These are phyloP conservation scores for Euphorbia lathyris DNA, from an alignment of 345 rosid species.

Conservation along the genomic window DNA sequence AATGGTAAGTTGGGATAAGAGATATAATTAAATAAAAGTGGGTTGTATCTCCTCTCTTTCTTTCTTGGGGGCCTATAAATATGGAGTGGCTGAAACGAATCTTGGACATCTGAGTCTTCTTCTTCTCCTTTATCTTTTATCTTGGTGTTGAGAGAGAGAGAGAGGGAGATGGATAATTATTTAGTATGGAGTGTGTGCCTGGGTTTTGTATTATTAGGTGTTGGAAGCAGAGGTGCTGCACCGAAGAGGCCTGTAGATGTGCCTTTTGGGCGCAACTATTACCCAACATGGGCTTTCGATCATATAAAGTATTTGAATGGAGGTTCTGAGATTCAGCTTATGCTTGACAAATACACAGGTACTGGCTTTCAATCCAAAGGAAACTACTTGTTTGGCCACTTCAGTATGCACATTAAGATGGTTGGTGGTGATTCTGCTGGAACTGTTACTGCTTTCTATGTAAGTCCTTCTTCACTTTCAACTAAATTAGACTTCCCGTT, in stretches of 20 bases:
- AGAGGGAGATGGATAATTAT: constrained; percentile 13
- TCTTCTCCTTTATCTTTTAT: not conserved
- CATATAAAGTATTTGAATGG: constrained; percentile 31
- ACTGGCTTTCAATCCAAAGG: constrained; percentile 26
- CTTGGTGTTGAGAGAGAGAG: not conserved
- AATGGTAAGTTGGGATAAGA: not conserved
- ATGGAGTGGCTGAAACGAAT: not conserved
- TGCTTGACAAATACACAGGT: constrained; percentile 27
- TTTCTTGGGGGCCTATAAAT: constrained; percentile 4
- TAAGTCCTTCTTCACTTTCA: constrained; percentile 1
- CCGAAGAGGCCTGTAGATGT: constrained; percentile 15
- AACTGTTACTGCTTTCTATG: constrained; percentile 25
- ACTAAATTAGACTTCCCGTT: no score
- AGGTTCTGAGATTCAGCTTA: constrained; percentile 29
- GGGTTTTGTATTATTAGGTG: constrained; percentile 13
- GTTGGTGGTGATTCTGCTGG: constrained; percentile 28
- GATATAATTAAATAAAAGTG: not conserved
- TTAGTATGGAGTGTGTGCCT: constrained; percentile 13
- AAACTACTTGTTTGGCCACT: constrained; percentile 26
- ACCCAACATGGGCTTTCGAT: constrained; percentile 30
- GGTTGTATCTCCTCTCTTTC: no score
- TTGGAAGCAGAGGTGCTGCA: constrained; percentile 1
- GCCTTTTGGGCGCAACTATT: constrained; percentile 24
- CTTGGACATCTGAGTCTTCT: constrained; percentile 1
- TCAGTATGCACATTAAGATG: constrained; percentile 29